Conservation (phyloP, 139 green algal species). For the Cymbomonas tetramitiformis region DNA sequence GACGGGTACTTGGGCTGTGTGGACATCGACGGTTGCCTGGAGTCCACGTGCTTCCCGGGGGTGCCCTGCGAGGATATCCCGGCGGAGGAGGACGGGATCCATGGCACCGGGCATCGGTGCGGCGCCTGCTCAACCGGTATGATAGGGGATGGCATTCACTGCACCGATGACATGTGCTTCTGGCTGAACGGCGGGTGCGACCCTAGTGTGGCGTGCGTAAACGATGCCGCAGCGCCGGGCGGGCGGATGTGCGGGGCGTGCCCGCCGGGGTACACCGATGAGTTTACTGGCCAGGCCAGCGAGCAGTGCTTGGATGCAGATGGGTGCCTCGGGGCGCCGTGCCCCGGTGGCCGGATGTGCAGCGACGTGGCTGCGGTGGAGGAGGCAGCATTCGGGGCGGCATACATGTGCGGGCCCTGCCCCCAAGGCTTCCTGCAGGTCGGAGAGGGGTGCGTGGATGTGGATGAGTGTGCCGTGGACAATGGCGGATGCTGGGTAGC, state of each 20-base stretch:
- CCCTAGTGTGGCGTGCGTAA: not conserved
- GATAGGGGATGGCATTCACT: not conserved
- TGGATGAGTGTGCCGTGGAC: no score
- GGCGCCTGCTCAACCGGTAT: not conserved
- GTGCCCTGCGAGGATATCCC: slow-evolving; percentile 2
- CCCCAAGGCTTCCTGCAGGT: no score
- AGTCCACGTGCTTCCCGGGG: not conserved
- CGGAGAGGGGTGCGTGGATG: no score
- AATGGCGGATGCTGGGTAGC: no score
- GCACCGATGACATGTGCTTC: not conserved
- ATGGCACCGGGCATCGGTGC: not conserved
- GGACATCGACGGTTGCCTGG: slow-evolving; percentile 8
- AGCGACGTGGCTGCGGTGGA: no score
- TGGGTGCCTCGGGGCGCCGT: no score
- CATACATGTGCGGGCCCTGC: no score
- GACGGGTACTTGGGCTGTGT: not conserved
- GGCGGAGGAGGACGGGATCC: no score
- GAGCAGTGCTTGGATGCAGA: no score
- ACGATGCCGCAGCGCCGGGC: not conserved
- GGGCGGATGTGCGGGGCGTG: not conserved
- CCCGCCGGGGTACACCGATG: not conserved
- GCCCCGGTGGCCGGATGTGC: no score
- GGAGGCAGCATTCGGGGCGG: no score
- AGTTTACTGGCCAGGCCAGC: no score
- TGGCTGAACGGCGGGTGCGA: not conserved